These are phyloP conservation scores for Phytopythium boreale DNA, from an alignment of 352 stramenopile species.

Conservation along the genomic window DNA sequence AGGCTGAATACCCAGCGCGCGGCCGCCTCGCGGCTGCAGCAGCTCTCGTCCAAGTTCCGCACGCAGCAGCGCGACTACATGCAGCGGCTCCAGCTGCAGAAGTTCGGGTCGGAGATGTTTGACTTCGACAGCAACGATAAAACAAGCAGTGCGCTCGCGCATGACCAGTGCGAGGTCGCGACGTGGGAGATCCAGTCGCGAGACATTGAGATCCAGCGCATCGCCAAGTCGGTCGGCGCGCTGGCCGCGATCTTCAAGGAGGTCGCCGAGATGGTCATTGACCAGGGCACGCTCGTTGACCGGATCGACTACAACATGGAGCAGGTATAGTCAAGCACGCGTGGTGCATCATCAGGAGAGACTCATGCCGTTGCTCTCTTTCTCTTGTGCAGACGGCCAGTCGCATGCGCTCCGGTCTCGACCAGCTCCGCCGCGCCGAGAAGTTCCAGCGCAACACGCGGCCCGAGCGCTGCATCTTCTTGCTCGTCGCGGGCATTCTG, in stretches of 20 bases:
- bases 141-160: constrained; percentile 9
- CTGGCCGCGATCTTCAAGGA: constrained; percentile 80
- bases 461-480: constrained; percentile 69
- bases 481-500: constrained; percentile 57
- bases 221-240: constrained; percentile 61
- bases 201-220: constrained; percentile 75
- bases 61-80: constrained; percentile 68
- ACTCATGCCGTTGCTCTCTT: background rate
- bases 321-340: constrained; percentile 29
- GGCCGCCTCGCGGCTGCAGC: constrained; percentile 54
- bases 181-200: constrained; percentile 53
- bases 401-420: constrained; percentile 52
- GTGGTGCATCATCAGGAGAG: background rate
- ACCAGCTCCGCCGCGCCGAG: constrained; percentile 59
- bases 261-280: constrained; percentile 79
- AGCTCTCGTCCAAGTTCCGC: constrained; percentile 65
- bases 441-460: constrained; percentile 62
- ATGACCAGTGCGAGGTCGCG: background rate
- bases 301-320: constrained; percentile 89
- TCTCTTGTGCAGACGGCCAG: constrained; percentile 43
- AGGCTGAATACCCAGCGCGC: constrained; percentile 67
- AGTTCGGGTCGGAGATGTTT: constrained; percentile 70
- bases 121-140: constrained; percentile 28
- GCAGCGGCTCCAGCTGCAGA: constrained; percentile 66
- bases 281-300: constrained; percentile 80